Evolutionary conservation across 257 asterid genomes (phyloP).

Genomic region (Haberlea rhodopensis): DNA sequence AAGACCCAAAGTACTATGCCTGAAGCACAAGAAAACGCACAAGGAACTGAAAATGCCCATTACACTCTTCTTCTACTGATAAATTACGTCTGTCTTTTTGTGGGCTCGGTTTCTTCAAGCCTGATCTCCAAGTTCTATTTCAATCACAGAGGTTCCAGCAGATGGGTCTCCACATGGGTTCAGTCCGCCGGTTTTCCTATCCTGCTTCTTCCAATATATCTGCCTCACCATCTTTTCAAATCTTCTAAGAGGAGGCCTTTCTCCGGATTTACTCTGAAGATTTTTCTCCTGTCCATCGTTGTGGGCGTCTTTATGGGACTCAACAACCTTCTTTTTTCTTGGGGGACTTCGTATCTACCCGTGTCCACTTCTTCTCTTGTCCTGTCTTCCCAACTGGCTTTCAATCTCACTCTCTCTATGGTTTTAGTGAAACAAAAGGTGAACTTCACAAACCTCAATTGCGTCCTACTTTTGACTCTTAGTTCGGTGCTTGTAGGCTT

Average conservation of each 20-base stretch:
- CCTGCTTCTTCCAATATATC: constrained; percentile 39
- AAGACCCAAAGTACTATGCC: no score
- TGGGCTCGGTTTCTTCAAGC: constrained; percentile 52
- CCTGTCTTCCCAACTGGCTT: constrained; percentile 54
- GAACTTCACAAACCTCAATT: constrained; percentile 51
- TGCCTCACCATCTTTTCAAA: constrained; percentile 38
- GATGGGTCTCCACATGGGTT: constrained; percentile 71
- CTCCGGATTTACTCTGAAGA: constrained; percentile 30
- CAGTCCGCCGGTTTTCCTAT: constrained; percentile 75
- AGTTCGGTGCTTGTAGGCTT: constrained; percentile 56
- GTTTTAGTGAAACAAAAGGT: constrained; percentile 56
- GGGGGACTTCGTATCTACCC: constrained; percentile 64
- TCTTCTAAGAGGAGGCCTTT: constrained; percentile 46
- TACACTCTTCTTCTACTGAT: constrained; percentile 38
- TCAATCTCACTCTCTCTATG: constrained; percentile 52
- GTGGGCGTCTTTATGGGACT: constrained; percentile 53
- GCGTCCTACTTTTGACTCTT: constrained; percentile 61
- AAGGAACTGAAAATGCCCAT: background rate
- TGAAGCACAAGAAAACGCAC: no score
- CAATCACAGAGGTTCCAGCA: constrained; percentile 62
- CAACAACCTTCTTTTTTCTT: constrained; percentile 53
- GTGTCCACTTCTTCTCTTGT: constrained; percentile 60
- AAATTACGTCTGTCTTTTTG: constrained; percentile 40
- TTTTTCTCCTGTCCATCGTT: constrained; percentile 21
- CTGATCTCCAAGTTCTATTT: constrained; percentile 62